Percentiles rank a stretch among this genome's conserved stretches.
Conservation (phyloP, 768 basidiomycete species). For the Leccinum boreale region DNA sequence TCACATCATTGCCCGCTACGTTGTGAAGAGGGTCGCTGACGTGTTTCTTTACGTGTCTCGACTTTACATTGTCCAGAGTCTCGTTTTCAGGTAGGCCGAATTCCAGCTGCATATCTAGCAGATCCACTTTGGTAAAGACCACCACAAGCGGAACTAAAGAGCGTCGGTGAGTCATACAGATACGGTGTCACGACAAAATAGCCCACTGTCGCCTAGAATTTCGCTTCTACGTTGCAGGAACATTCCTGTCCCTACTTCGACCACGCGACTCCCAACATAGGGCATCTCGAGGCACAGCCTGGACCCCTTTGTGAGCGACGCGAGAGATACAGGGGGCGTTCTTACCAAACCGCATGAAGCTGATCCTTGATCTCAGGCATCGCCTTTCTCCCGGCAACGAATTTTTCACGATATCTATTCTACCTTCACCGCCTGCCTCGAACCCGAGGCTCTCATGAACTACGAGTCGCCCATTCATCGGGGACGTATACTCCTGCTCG, state of each 20-base stretch:
- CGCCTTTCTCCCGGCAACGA: background rate
- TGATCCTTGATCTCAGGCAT: background rate
- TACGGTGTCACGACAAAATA: background rate
- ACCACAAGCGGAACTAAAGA: background rate
- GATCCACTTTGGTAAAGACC: background rate
- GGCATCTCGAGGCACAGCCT: background rate
- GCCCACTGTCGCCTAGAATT: background rate
- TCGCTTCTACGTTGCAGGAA: background rate
- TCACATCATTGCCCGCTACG: background rate
- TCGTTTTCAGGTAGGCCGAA: fast-evolving
- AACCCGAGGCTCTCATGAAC: background rate
- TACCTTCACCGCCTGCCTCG: background rate
- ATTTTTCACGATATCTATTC: background rate
- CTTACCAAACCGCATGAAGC: background rate
- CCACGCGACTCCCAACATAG: fast-evolving
- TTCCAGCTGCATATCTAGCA: background rate
- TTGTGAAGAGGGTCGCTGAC: background rate
- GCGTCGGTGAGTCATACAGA: background rate
- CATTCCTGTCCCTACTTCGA: background rate
- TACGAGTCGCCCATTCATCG: background rate
- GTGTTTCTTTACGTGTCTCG: background rate
- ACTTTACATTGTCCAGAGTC: background rate
- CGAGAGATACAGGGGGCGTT: too few relatives aligned
- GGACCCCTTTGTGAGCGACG: background rate
- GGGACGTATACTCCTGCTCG: background rate